These are phyloP conservation scores for Emydomyces testavorans DNA, from an alignment of 2,329 filamentous ascomycete genomes.

Conservation along the genomic window DNA sequence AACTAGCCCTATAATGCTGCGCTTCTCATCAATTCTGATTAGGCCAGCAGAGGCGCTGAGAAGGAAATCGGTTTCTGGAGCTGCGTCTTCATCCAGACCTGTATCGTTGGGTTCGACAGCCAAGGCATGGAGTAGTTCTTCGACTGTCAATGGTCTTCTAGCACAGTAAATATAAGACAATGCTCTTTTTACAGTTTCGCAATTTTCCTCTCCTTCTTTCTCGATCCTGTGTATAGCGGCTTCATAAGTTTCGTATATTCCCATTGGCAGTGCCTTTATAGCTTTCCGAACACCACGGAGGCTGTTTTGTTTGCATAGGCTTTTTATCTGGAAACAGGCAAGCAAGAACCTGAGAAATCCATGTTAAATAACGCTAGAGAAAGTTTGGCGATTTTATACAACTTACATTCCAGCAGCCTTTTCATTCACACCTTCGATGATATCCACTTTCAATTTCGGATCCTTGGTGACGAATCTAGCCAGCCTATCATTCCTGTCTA, in stretches of 20 bases:
- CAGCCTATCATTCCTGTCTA: not conserved
- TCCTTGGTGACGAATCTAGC: not conserved
- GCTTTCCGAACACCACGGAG: slow-evolving; percentile 1
- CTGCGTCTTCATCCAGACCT: slow-evolving; percentile 8
- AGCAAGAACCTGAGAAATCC: slow-evolving; percentile 8
- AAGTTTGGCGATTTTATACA: not conserved
- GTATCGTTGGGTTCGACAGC: slow-evolving; percentile 9
- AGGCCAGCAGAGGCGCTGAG: slow-evolving; percentile 14
- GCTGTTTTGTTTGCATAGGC: slow-evolving; percentile 1
- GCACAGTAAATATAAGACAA: slow-evolving; percentile 10
- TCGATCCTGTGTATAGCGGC: not conserved
- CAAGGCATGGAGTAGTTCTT: slow-evolving; percentile 14
- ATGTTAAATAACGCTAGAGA: not conserved
- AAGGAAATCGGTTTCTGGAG: slow-evolving; percentile 2
- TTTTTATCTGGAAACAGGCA: slow-evolving; percentile 9
- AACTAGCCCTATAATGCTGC: slow-evolving; percentile 11
- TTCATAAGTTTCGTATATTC: not conserved
- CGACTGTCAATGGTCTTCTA: slow-evolving; percentile 6
- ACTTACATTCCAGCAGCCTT: slow-evolving; percentile 11
- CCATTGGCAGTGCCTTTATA: slow-evolving; percentile 1
- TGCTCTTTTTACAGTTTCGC: not conserved
- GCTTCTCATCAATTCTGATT: slow-evolving; percentile 13
- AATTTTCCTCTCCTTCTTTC: not conserved
- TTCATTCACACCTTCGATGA: slow-evolving; percentile 4
- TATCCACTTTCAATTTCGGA: slow-evolving; percentile 1